Evolutionary conservation across 768 basidiomycete genomes (phyloP).

Genomic region (Lentinula boryana): DNA sequence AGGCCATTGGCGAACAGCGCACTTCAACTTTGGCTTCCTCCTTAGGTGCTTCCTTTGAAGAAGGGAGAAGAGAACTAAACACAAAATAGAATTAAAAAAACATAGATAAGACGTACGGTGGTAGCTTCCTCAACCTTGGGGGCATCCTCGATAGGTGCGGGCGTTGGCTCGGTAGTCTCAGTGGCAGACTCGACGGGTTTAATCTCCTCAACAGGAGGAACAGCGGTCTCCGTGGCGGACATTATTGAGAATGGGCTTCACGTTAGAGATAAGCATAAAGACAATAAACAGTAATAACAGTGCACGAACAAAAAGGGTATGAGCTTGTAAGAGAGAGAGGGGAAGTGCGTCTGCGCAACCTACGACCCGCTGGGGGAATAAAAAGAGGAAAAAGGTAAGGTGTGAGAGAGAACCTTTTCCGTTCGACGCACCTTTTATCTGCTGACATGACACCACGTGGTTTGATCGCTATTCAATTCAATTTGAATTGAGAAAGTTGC

Average conservation of each 20-base stretch:
- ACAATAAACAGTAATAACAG: slow-evolving; percentile 9
- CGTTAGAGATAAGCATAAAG: slow-evolving; percentile 12
- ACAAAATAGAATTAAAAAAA: slow-evolving; percentile 5
- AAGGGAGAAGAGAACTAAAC: slow-evolving; percentile 4
- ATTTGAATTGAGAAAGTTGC: neutral
- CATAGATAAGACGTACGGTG: slow-evolving; percentile 23
- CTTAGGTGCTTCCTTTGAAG: slow-evolving; percentile 32
- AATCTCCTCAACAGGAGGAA: slow-evolving; percentile 45
- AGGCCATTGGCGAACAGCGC: slow-evolving; percentile 1
- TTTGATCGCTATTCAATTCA: slow-evolving; percentile 25
- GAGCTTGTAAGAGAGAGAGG: slow-evolving; percentile 59
- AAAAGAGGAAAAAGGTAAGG: slow-evolving; percentile 56
- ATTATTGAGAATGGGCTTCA: slow-evolving; percentile 67
- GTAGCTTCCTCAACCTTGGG: slow-evolving; percentile 36
- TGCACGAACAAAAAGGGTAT: slow-evolving; percentile 42
- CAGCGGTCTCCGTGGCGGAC: slow-evolving; percentile 66
- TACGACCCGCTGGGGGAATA: slow-evolving; percentile 38
- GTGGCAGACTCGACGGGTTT: slow-evolving; percentile 41
- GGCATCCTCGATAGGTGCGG: slow-evolving; percentile 24
- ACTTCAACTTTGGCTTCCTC: slow-evolving; percentile 37
- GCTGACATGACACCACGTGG: slow-evolving; percentile 28
- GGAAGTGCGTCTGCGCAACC: slow-evolving; percentile 51
- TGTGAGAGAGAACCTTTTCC: slow-evolving; percentile 30
- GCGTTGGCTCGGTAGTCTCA: slow-evolving; percentile 26
- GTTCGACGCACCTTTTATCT: slow-evolving; percentile 24